Base-by-base conservation (phyloP, 1,284 basidiomycete genomes). In the Ceratobasidium sp. region DNA sequence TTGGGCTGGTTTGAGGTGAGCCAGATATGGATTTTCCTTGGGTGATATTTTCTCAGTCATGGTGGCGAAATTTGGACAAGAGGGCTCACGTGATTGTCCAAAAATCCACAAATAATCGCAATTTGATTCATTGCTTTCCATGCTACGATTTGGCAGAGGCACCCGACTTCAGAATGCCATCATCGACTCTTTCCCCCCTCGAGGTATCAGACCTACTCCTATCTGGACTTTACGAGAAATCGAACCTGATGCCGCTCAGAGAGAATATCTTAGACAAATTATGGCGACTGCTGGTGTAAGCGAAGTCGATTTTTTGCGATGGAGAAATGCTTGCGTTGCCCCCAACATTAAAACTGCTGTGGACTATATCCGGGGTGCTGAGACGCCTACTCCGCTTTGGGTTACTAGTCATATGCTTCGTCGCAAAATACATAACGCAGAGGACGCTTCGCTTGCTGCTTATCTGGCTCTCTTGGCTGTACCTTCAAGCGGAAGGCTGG, bases 301-400 rank as follows among this genome's bases (percentile, higher is more conserved):
- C 51, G 78, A 77, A 44, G 23, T 60, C 39, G 69, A 79, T 26
- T 77, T 79, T 64, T 39, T 79, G 23, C 78, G 78, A 20, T 79
- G 78, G 78, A 64, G 78, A 23, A 79, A 79, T 56, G 78, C 78
- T 2, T 70, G 77, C 39, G 56, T 71, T 18, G 64, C 78, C 20
- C 26, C n/a, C 13, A 42, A 49, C 60, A 49, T 79, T 4, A 42
- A 42, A 28, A 26, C 15, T n/a, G 78, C 78, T n/a, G 33, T 77
- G 18, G 42, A 61, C 1, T 42, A 26, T 7, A 42, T 77, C 7
- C 26, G 49, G 51, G 40, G 26, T 10, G 42, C 58, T 53, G 39
- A 33, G 20, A 58, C 15, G 23, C 42, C 66, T 33, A 78, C 68
- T 10, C 71, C 78, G 7, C 40, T 56, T 28, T 67, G 68, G 71